Percentiles rank a stretch among this genome's conserved stretches.
Conservation (phyloP, 352 stramenopile species). For the Phytophthora europaea region DNA sequence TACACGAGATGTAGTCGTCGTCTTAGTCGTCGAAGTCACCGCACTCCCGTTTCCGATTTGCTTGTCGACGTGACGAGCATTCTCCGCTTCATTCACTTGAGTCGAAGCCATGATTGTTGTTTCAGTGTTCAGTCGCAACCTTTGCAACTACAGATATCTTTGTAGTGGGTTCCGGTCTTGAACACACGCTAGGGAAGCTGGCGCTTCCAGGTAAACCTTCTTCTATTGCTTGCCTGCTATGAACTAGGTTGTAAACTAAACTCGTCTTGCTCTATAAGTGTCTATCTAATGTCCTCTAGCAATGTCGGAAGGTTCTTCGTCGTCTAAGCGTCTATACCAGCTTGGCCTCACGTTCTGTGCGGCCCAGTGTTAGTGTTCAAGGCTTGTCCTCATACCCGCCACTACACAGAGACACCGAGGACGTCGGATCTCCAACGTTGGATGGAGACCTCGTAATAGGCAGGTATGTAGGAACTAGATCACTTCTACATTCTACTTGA, state of each 20-base stretch:
- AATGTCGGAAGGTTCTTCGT: not conserved
- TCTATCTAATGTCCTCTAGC: not conserved
- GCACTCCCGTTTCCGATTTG: not conserved
- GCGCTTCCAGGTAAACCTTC: not conserved
- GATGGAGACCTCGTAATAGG: no score
- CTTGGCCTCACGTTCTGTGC: not conserved
- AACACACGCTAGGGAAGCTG: not conserved
- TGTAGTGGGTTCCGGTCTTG: not conserved
- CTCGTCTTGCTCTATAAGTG: not conserved
- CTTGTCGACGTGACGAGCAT: constrained; percentile 1
- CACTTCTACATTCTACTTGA: no score
- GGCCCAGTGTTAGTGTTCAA: no score
- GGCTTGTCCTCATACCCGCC: no score
- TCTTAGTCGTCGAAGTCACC: not conserved
- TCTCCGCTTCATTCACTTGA: not conserved
- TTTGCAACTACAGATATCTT: constrained; percentile 31
- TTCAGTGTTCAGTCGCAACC: constrained; percentile 23
- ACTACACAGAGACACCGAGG: no score
- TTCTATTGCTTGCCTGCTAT: not conserved
- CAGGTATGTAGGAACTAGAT: no score
- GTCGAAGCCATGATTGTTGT: constrained; percentile 4
- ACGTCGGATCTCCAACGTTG: no score
- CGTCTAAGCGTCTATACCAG: not conserved
- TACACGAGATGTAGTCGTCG: not conserved
- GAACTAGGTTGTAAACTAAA: not conserved